Percentiles rank a stretch among this genome's conserved stretches.
These are phyloP conservation scores for Psophocarpus tetragonolobus DNA, from an alignment of 306 rosid genomes.

Conservation along the genomic window DNA sequence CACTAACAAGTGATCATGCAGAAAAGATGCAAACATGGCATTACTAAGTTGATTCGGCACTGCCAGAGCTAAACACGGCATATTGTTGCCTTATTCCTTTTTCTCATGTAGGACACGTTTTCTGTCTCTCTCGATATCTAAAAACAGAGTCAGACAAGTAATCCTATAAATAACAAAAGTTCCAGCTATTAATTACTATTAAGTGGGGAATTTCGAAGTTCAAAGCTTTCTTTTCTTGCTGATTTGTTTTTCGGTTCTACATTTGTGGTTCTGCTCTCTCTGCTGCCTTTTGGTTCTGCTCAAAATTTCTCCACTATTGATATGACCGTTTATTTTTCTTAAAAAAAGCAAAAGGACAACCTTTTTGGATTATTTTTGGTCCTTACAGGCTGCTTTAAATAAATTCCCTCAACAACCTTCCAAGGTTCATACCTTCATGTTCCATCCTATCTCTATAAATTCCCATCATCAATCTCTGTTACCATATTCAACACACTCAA, in stretches of 20 bases:
- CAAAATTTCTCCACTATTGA: background rate
- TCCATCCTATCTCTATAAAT: constrained; percentile 38
- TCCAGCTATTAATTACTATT: background rate
- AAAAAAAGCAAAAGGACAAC: background rate
- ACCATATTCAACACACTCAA: constrained; percentile 14
- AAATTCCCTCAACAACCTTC: constrained; percentile 2
- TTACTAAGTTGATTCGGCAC: background rate
- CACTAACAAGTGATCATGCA: background rate
- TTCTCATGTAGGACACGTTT: background rate
- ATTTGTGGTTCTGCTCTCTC: background rate
- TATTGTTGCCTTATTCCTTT: background rate
- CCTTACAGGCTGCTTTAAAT: constrained; percentile 23
- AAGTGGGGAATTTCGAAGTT: background rate
- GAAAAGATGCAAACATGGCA: background rate
- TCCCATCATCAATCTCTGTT: background rate
- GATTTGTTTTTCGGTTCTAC: background rate
- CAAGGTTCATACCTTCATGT: constrained; percentile 36
- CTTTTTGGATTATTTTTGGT: background rate
- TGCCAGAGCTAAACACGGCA: background rate
- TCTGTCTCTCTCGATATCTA: constrained; percentile 6
- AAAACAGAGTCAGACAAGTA: constrained; percentile 7
- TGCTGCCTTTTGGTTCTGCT: background rate
- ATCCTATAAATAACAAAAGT: constrained; percentile 26
- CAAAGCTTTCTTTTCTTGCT: background rate
- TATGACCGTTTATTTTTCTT: background rate